phyloP scores from a whole-genome alignment of 169 alveolate species.

The Sarcocystis neurona region DNA sequence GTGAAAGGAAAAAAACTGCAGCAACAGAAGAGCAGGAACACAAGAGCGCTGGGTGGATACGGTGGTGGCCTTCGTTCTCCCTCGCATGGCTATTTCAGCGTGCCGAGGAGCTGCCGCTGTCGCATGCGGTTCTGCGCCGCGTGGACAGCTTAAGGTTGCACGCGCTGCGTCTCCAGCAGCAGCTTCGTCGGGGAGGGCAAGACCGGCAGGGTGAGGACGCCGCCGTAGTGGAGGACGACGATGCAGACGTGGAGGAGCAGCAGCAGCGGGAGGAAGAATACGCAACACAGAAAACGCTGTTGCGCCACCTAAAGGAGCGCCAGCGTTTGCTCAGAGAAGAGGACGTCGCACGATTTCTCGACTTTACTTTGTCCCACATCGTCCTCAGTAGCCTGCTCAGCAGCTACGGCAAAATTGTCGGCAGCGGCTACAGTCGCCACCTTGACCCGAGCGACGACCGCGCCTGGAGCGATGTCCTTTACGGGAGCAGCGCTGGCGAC shows the following conservation, averaged over 20 bases:
- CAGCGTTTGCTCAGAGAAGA: not conserved
- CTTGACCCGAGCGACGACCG: not conserved
- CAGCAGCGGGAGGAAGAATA: not conserved
- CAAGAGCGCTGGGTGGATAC: too few relatives aligned
- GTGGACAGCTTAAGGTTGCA: not conserved
- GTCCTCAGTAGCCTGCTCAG: not conserved
- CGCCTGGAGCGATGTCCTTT: not conserved
- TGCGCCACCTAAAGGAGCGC: not conserved
- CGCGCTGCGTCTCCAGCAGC: not conserved
- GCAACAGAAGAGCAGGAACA: not conserved
- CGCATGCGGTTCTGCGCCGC: slow-evolving; percentile 5
- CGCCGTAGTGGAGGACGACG: not conserved
- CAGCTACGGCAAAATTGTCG: not conserved
- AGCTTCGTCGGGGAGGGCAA: not conserved
- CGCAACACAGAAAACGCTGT: not conserved
- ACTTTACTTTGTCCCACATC: not conserved
- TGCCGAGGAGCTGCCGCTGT: slow-evolving; percentile 7
- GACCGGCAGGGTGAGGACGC: not conserved
- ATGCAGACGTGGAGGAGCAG: not conserved
- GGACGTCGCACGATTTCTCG: not conserved
- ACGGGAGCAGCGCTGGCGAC: not conserved
- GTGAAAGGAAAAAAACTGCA: not conserved
- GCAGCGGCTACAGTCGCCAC: not conserved
- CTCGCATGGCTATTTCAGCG: slow-evolving; percentile 11
- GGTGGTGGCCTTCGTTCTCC: too few relatives aligned